phyloP scores from a whole-genome alignment of 2,329 filamentous ascomycete genomes.

The Neofusicoccum parvum region DNA sequence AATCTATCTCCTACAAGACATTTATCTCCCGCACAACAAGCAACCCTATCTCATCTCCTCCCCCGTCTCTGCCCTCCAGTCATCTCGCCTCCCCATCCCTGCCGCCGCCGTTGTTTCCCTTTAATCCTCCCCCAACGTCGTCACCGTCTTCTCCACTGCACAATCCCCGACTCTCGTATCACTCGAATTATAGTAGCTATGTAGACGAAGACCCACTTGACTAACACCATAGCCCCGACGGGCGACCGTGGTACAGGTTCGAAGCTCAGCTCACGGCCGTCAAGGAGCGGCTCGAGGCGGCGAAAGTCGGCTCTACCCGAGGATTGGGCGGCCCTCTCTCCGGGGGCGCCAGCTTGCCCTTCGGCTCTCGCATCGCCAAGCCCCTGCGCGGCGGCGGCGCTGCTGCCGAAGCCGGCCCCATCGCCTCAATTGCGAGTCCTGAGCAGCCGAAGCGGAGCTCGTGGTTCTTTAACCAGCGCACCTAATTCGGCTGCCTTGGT shows the following conservation, averaged over 20 bases:
- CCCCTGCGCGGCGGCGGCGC: conserved; percentile 61
- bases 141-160: conserved; percentile 13
- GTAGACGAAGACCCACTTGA: conserved; percentile 20
- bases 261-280: conserved; percentile 95
- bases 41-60: conserved; percentile 18
- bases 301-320: conserved; percentile 87
- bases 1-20: conserved; percentile 21
- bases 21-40: conserved; percentile 16
- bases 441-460: conserved; percentile 69
- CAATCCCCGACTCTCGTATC: conserved; percentile 10
- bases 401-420: conserved; percentile 43
- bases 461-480: conserved; percentile 71
- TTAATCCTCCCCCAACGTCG: conserved; percentile 11
- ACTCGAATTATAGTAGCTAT: conserved; percentile 17
- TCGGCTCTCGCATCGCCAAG: conserved; percentile 64
- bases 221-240: conserved; percentile 18
- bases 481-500: conserved; percentile 24
- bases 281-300: conserved; percentile 95
- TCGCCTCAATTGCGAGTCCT: conserved; percentile 29
- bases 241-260: conserved; percentile 64
- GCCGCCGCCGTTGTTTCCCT: conserved; percentile 20
- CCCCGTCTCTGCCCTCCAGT: conserved; percentile 7
- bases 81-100: conserved; percentile 12
- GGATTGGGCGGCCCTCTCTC: conserved; percentile 69
- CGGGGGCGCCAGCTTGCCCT: conserved; percentile 67